phyloP scores from a whole-genome alignment of 2,329 filamentous ascomycete species.

The Pseudogymnoascus sp. region DNA sequence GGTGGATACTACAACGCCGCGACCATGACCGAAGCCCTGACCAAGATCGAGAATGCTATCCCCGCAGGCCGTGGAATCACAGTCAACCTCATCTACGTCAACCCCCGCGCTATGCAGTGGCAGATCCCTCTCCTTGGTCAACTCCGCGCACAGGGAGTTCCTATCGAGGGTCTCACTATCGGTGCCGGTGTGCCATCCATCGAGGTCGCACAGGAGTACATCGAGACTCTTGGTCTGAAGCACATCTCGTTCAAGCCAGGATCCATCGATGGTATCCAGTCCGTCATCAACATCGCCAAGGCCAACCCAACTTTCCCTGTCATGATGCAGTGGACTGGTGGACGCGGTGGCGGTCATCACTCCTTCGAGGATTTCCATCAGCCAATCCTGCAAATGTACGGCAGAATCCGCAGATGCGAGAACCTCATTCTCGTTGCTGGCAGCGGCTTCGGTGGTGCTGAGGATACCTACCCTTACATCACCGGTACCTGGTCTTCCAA shows the following conservation, averaged over 20 bases:
- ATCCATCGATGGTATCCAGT: slow-evolving; percentile 79
- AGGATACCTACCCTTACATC: slow-evolving; percentile 88
- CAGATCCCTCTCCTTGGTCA: slow-evolving; percentile 80
- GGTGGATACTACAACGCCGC: slow-evolving; percentile 83
- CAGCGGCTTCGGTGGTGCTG: slow-evolving; percentile 82
- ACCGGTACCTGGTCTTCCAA: slow-evolving; percentile 83
- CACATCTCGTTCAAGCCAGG: slow-evolving; percentile 94
- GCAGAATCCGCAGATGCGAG: slow-evolving; percentile 73
- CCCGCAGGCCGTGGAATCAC: slow-evolving; percentile 82
- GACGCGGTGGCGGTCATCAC: slow-evolving; percentile 88
- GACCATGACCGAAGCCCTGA: slow-evolving; percentile 74
- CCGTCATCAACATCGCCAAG: slow-evolving; percentile 87
- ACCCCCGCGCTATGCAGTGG: slow-evolving; percentile 84
- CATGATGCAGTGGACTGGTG: slow-evolving; percentile 90
- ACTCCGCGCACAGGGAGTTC: slow-evolving; percentile 76
- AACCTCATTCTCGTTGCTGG: slow-evolving; percentile 88
- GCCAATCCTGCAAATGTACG: slow-evolving; percentile 86
- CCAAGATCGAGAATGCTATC: slow-evolving; percentile 78
- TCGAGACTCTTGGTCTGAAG: slow-evolving; percentile 84
- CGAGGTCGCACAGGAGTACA: slow-evolving; percentile 89
- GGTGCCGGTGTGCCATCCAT: slow-evolving; percentile 91
- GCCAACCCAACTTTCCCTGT: slow-evolving; percentile 93
- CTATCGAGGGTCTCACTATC: slow-evolving; percentile 87
- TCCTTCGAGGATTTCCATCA: slow-evolving; percentile 95
- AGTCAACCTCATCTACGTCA: slow-evolving; percentile 87